Evolutionary conservation across 2,329 filamentous ascomycete genomes (phyloP), one percentile per base, ranked within the genome.

Genomic region (Geosmithia putterillii): DNA sequence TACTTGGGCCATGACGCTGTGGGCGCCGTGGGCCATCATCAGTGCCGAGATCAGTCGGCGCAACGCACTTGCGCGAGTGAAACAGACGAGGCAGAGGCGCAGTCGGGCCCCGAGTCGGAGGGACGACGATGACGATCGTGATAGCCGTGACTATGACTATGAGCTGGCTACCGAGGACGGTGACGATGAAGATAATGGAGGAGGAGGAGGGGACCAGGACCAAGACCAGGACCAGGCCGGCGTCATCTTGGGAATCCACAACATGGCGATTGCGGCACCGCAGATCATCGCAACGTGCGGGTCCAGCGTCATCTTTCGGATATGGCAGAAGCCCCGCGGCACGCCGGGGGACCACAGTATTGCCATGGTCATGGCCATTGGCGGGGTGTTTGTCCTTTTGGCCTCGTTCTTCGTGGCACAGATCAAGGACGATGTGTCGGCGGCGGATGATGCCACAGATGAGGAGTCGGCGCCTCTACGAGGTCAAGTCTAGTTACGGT

Each of bases 21-120:
- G 90, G 90, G 90, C 89, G 1, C 90, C 90, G 0, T 96, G 90
- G 66, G 89, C 90, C 35, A 84, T 96, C 52, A 95, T 96, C 57
- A 88, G 86, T 39, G 86, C 86, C 5, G 90, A 96, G 60, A 89
- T 96, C 48, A 85, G 83, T 47, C 84, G 81, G 47, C 81, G 87
- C 6, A 86, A 95, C 56, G 79, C 82, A 36, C 49, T 63, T 17
- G 57, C 68, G 20, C 70, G 72, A 19, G 60, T 65, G 3, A 9
- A 32, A 12, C 55, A 52, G 42, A 60, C 56, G 48, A 50, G 55
- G 8, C 55, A 55, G 36, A 47, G 45, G 41, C 51, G 41, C 47
- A 50, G 46, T 49, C 19, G 20, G 19, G n/a, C 18, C 32, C 55
- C 15, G 40, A 54, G 10, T 25, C 22, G n/a, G 15, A 15, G n/a